Percentiles rank a stretch among this genome's conserved stretches.
phyloP scores from a whole-genome alignment of 2,329 filamentous ascomycete genomes.

The Trichophyton schoenleinii region DNA sequence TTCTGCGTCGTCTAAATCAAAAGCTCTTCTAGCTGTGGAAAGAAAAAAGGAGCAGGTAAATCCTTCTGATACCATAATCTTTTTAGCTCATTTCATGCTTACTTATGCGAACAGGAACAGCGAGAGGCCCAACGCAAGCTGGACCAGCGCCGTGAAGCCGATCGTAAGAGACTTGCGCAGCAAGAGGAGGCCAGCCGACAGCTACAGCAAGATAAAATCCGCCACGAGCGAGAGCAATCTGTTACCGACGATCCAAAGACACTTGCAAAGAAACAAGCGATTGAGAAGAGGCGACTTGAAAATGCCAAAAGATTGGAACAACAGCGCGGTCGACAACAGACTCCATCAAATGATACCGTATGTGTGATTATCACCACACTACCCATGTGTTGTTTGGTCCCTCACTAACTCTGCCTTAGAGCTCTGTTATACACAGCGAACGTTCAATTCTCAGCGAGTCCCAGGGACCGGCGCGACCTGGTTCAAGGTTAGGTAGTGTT shows the following conservation, averaged over 20 bases:
- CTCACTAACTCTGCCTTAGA: slow-evolving; percentile 13
- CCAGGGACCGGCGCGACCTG: slow-evolving; percentile 37
- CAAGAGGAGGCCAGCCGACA: slow-evolving; percentile 50
- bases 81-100: slow-evolving; percentile 2
- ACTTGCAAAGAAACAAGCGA: slow-evolving; percentile 49
- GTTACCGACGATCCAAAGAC: slow-evolving; percentile 51
- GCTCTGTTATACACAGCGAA: slow-evolving; percentile 21
- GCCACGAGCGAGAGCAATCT: slow-evolving; percentile 35
- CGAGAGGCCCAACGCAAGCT: slow-evolving; percentile 64
- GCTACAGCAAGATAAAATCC: slow-evolving; percentile 48
- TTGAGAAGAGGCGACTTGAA: slow-evolving; percentile 40
- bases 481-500: slow-evolving; percentile 33
- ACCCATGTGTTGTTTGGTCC: not conserved
- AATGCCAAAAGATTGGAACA: slow-evolving; percentile 35
- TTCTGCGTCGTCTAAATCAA: slow-evolving; percentile 51
- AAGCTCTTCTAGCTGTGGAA: slow-evolving; percentile 61
- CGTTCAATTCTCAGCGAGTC: slow-evolving; percentile 17
- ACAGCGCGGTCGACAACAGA: slow-evolving; percentile 31
- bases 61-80: not conserved
- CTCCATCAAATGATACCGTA: slow-evolving; percentile 26
- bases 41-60: slow-evolving; percentile 62
- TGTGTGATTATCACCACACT: slow-evolving; percentile 9
- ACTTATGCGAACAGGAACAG: slow-evolving; percentile 47
- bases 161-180: slow-evolving; percentile 57
- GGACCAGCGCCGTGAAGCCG: slow-evolving; percentile 68